Evolutionary conservation across 306 rosid genomes (phyloP).

Genomic region (Medicago truncatula): MtrunA17r5.0-ANR NC_053042.1:18562001-18562500

Average conservation of each 20-base stretch:
- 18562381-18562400: conserved; percentile 13
- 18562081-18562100: too few species aligned
- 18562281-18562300: background rate
- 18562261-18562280: conserved; percentile 8
- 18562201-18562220: too few species aligned
- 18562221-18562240: background rate
- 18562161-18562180: too few species aligned
- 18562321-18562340: background rate
- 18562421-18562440: background rate
- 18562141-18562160: too few species aligned
- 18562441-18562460: background rate
- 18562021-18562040: too few species aligned
- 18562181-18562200: too few species aligned
- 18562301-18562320: conserved; percentile 19
- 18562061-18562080: too few species aligned
- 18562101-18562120: too few species aligned
- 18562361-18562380: conserved; percentile 20
- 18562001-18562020: too few species aligned
- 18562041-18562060: too few species aligned
- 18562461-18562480: conserved; percentile 17
- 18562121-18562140: too few species aligned
- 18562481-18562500: conserved; percentile 16
- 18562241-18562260: background rate
- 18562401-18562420: conserved; percentile 2
- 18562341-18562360: conserved; percentile 17